These are phyloP conservation scores for Aspergillus diversus DNA, from an alignment of 495 filamentous ascomycete species.

Conservation along the genomic window DNA sequence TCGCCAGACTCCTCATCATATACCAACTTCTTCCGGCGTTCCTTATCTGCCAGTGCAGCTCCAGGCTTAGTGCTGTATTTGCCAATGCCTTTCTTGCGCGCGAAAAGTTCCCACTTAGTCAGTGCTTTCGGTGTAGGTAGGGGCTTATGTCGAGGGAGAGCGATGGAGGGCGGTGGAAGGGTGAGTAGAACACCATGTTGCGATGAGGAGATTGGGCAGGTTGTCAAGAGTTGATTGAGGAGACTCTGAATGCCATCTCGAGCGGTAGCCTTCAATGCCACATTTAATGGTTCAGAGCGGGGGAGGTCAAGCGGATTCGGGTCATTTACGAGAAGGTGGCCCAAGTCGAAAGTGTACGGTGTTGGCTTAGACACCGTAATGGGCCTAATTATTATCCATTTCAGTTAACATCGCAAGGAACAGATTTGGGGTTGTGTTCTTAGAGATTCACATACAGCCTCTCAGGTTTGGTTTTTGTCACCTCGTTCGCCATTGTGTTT, in stretches of 20 bases:
- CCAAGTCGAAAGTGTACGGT: conserved; percentile 91
- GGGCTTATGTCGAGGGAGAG: conserved; percentile 87
- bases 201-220: conserved; percentile 72
- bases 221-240: conserved; percentile 85
- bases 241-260: conserved; percentile 87
- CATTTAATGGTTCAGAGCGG: conserved; percentile 42
- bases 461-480: conserved; percentile 39
- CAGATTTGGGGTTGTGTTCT: background rate
- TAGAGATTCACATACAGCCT: conserved; percentile 41
- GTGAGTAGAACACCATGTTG: conserved; percentile 70
- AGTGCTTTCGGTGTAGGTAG: conserved; percentile 75
- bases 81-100: conserved; percentile 90
- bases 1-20: conserved; percentile 85
- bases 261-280: conserved; percentile 65
- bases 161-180: conserved; percentile 69
- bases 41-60: conserved; percentile 47
- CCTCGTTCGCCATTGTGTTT: conserved; percentile 36
- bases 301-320: conserved; percentile 71
- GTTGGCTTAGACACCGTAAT: conserved; percentile 79
- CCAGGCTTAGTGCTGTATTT: conserved; percentile 50
- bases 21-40: conserved; percentile 77
- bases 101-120: conserved; percentile 95
- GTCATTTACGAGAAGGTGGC: conserved; percentile 79
- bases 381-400: conserved; percentile 35
- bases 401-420: conserved; percentile 8